phyloP scores from a whole-genome alignment of 495 filamentous ascomycete genomes.

The Tetracladium marchalianum region DNA sequence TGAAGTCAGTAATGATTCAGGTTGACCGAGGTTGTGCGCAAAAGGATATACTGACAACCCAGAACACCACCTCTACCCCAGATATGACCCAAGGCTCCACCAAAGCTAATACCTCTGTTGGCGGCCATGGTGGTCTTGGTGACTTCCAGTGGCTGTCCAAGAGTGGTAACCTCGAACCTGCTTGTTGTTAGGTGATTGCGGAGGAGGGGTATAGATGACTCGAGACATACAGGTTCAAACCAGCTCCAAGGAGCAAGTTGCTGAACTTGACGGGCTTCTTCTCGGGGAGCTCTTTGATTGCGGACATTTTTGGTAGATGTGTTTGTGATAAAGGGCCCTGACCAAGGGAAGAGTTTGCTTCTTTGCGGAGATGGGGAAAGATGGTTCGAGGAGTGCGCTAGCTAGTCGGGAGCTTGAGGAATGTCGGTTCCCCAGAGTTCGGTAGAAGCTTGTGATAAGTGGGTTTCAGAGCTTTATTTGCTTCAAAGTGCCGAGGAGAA shows the following conservation, averaged over 20 bases:
- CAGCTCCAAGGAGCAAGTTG: slow-evolving; percentile 92
- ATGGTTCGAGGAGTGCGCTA: neutral
- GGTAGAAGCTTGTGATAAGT: no score
- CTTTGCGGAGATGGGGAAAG: slow-evolving; percentile 42
- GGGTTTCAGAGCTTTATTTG: no score
- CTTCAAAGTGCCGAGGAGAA: no score
- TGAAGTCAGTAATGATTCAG: slow-evolving; percentile 1
- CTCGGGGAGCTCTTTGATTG: slow-evolving; percentile 54
- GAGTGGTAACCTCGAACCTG: slow-evolving; percentile 61
- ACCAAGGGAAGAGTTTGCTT: slow-evolving; percentile 87
- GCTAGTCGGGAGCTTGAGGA: neutral
- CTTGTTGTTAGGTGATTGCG: neutral
- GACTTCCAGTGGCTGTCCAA: slow-evolving; percentile 96
- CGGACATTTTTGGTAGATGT: slow-evolving; percentile 46
- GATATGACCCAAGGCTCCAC: slow-evolving; percentile 69
- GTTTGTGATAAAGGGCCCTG: slow-evolving; percentile 56
- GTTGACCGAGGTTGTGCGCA: neutral
- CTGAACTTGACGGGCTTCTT: slow-evolving; percentile 99
- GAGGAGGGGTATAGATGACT: neutral
- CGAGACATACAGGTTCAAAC: slow-evolving; percentile 87
- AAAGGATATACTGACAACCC: slow-evolving; percentile 65
- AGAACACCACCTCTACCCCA: slow-evolving; percentile 91
- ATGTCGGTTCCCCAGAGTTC: neutral
- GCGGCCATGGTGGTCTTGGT: slow-evolving; percentile 99
- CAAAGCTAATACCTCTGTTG: slow-evolving; percentile 82